A percentile compares a stretch with the other conserved stretches of the same genome.
Evolutionary conservation across 768 basidiomycete genomes (phyloP).

Genomic region (Podaxis sp.): DNA sequence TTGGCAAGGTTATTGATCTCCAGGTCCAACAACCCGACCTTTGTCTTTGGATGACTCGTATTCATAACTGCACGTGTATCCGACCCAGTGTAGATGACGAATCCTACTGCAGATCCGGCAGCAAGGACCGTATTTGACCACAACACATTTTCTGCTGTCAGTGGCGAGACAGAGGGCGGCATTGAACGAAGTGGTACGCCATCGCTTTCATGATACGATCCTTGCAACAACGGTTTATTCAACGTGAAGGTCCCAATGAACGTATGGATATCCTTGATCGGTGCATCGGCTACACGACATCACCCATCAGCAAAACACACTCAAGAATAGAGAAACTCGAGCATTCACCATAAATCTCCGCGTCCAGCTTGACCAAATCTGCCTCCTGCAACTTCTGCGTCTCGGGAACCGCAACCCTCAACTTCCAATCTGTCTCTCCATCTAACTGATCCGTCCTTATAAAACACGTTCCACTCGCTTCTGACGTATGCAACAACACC

Average conservation of each 20-base stretch:
- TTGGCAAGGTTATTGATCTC: slow-evolving; percentile 97
- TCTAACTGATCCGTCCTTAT: slow-evolving; percentile 98
- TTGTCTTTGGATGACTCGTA: slow-evolving; percentile 94
- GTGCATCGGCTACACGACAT: slow-evolving; percentile 74
- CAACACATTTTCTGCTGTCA: slow-evolving; percentile 94
- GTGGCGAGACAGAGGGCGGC: slow-evolving; percentile 66
- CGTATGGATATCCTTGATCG: slow-evolving; percentile 94
- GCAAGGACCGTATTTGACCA: slow-evolving; percentile 99
- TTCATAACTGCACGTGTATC: slow-evolving; percentile 99
- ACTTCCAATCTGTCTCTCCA: slow-evolving; percentile 99
- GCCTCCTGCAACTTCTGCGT: slow-evolving; percentile 70
- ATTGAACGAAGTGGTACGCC: slow-evolving; percentile 41
- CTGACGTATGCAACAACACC: slow-evolving; percentile 84
- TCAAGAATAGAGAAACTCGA: background rate
- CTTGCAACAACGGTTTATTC: slow-evolving; percentile 42
- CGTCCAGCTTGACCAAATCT: slow-evolving; percentile 67
- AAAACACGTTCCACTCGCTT: slow-evolving; percentile 91
- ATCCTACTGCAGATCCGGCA: slow-evolving; percentile 89
- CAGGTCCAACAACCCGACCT: slow-evolving; percentile 86
- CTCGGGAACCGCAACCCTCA: slow-evolving; percentile 83
- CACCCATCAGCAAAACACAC: background rate
- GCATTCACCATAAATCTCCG: slow-evolving; percentile 82
- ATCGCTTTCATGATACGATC: slow-evolving; percentile 25
- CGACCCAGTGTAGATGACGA: slow-evolving; percentile 91
- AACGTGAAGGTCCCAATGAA: slow-evolving; percentile 93